Percentiles rank a stretch among this genome's conserved stretches.
phyloP scores from a whole-genome alignment of 1,139 yeast genomes.

The Meyerozyma guilliermondii region DNA sequence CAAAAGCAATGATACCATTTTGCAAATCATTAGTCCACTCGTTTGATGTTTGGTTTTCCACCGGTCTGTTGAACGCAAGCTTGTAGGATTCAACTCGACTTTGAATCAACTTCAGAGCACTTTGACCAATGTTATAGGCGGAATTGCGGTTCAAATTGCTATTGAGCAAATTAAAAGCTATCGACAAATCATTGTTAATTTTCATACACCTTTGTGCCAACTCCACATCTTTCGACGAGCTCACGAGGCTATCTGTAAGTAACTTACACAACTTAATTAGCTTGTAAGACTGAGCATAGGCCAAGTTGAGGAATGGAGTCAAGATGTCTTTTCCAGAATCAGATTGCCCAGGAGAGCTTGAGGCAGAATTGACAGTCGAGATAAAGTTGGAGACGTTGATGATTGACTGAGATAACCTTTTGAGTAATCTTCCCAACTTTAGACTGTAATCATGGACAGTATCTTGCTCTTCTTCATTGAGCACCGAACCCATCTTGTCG shows the following conservation, averaged over 20 bases:
- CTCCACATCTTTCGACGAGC: slow-evolving; percentile 19
- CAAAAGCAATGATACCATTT: slow-evolving; percentile 22
- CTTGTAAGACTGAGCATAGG: slow-evolving; percentile 30
- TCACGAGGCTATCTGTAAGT: slow-evolving; percentile 27
- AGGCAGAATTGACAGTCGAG: slow-evolving; percentile 11
- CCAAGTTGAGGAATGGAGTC: slow-evolving; percentile 32
- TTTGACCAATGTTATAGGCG: slow-evolving; percentile 17
- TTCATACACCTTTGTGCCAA: slow-evolving; percentile 26
- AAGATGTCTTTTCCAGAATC: slow-evolving; percentile 11
- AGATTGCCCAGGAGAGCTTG: slow-evolving; percentile 2
- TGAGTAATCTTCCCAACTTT: slow-evolving; percentile 40
- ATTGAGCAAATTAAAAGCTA: slow-evolving; percentile 29
- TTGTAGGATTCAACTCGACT: slow-evolving; percentile 22
- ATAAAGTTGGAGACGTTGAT: slow-evolving; percentile 26
- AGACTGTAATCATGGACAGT: slow-evolving; percentile 42
- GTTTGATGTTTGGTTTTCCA: slow-evolving; percentile 9
- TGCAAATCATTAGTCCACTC: slow-evolving; percentile 29
- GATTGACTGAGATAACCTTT: slow-evolving; percentile 35
- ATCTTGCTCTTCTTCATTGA: slow-evolving; percentile 45
- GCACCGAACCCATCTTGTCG: slow-evolving; percentile 22
- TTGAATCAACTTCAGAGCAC: slow-evolving; percentile 19
- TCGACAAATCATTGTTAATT: slow-evolving; percentile 35
- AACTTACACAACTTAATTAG: slow-evolving; percentile 32
- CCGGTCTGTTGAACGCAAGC: slow-evolving; percentile 20
- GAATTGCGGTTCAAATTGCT: slow-evolving; percentile 17